Conservation (phyloP, 1,139 yeast genomes). For the Arxiozyma slooffiae region DNA sequence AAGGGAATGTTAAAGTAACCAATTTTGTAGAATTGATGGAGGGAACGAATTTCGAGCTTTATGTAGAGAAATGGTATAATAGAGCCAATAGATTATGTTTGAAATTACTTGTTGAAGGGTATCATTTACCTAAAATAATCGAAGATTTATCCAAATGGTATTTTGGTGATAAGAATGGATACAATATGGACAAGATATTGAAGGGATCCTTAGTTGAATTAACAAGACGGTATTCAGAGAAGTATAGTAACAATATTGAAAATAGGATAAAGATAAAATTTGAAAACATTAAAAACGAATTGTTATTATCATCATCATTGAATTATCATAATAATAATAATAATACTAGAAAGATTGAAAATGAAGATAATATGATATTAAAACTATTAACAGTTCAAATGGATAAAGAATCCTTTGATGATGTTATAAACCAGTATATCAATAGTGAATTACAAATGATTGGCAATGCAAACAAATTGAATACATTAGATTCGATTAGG, state of each 20-base stretch:
- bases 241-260: conserved; percentile 11
- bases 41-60: conserved; percentile 48
- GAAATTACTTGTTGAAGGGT: conserved; percentile 53
- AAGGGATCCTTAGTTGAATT: conserved; percentile 21
- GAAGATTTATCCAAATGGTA: conserved; percentile 45
- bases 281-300: conserved; percentile 6
- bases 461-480: conserved; percentile 2
- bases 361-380: conserved; percentile 17
- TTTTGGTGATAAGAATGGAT: conserved; percentile 42
- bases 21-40: conserved; percentile 36
- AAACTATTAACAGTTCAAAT: conserved; percentile 26
- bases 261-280: conserved; percentile 21
- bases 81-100: conserved; percentile 60
- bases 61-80: conserved; percentile 52
- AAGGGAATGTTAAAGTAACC: not conserved
- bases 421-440: conserved; percentile 17
- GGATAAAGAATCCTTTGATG: conserved; percentile 27
- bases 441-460: conserved; percentile 5
- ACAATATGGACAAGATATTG: conserved; percentile 17
- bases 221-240: conserved; percentile 12
- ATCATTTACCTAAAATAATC: conserved; percentile 41
- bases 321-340: too few relatives aligned
- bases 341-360: conserved; percentile 9
- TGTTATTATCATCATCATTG: too few relatives aligned
- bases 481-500: conserved; percentile 4